Percentiles rank a stretch among this genome's conserved stretches.
Conservation (phyloP, 495 filamentous ascomycete species). For the Penicillium argentinense region DNA sequence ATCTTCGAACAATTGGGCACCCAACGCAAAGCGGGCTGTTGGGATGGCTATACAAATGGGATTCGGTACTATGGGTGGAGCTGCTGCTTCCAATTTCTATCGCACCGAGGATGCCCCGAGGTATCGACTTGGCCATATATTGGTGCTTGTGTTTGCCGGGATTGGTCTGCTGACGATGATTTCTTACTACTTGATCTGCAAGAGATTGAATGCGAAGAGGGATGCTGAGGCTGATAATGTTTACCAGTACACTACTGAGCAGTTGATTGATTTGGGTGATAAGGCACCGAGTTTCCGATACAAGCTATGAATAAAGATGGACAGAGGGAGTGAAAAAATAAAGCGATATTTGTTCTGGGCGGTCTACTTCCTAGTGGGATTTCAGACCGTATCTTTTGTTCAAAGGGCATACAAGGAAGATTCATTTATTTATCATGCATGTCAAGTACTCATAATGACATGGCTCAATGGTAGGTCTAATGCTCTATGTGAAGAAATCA, state of each 20-base stretch:
- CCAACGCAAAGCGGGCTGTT: slow-evolving; percentile 10
- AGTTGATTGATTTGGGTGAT: slow-evolving; percentile 9
- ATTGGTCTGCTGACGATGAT: slow-evolving; percentile 2
- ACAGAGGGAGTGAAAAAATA: not conserved
- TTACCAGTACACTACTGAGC: slow-evolving; percentile 5
- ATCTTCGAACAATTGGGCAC: slow-evolving; percentile 10
- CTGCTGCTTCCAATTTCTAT: slow-evolving; percentile 15
- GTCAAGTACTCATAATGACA: no score
- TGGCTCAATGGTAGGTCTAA: no score
- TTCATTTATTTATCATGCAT: no score
- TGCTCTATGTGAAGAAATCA: no score
- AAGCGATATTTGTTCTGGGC: no score
- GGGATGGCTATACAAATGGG: slow-evolving; percentile 15
- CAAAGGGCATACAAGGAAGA: no score
- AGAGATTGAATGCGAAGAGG: slow-evolving; percentile 3
- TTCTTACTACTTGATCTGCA: slow-evolving; percentile 1
- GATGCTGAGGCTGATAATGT: slow-evolving; percentile 5
- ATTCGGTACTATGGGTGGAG: slow-evolving; percentile 12
- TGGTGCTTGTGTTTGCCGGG: slow-evolving; percentile 7
- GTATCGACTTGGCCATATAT: slow-evolving; percentile 9
- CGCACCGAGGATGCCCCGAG: slow-evolving; percentile 7
- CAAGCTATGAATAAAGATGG: not conserved
- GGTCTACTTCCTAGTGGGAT: no score
- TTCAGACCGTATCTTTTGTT: no score
- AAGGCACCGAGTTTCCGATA: slow-evolving; percentile 12